Evolutionary conservation across 2,329 filamentous ascomycete species (phyloP).

Genomic region (Helotiales sp.): DNA sequence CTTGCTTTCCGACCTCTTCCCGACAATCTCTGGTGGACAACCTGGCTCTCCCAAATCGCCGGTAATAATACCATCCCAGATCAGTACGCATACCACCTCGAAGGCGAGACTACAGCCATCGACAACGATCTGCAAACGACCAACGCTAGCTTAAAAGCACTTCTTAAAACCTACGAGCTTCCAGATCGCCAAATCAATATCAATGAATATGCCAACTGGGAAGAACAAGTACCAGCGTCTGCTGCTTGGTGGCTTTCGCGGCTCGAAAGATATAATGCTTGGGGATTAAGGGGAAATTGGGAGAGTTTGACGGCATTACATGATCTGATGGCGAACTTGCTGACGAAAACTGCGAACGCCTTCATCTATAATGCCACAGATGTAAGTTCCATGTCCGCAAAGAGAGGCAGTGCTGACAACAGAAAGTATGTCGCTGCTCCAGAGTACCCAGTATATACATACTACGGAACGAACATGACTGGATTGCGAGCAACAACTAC

Average conservation of each 20-base stretch:
- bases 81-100: slow-evolving; percentile 46
- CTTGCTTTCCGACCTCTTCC: slow-evolving; percentile 34
- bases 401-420: slow-evolving; percentile 16
- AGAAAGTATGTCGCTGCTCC: slow-evolving; percentile 39
- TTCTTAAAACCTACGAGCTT: slow-evolving; percentile 25
- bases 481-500: slow-evolving; percentile 40
- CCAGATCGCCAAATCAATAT: slow-evolving; percentile 18
- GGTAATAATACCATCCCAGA: slow-evolving; percentile 42
- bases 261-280: slow-evolving; percentile 21
- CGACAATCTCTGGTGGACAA: slow-evolving; percentile 42
- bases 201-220: slow-evolving; percentile 20
- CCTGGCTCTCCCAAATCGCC: slow-evolving; percentile 38
- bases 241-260: slow-evolving; percentile 21
- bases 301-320: slow-evolving; percentile 12
- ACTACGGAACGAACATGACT: slow-evolving; percentile 45
- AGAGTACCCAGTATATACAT: slow-evolving; percentile 47
- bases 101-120: slow-evolving; percentile 27
- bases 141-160: slow-evolving; percentile 25
- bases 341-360: slow-evolving; percentile 7
- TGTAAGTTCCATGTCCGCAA: slow-evolving; percentile 1
- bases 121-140: slow-evolving; percentile 32
- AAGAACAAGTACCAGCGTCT: slow-evolving; percentile 17
- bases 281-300: slow-evolving; percentile 24
- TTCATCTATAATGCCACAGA: not conserved
- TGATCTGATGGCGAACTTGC: slow-evolving; percentile 17